Evolutionary conservation across 305 asterid genomes (phyloP), one percentile per base, ranked within the genome.

Genomic region (Solanum hybrid): DNA sequence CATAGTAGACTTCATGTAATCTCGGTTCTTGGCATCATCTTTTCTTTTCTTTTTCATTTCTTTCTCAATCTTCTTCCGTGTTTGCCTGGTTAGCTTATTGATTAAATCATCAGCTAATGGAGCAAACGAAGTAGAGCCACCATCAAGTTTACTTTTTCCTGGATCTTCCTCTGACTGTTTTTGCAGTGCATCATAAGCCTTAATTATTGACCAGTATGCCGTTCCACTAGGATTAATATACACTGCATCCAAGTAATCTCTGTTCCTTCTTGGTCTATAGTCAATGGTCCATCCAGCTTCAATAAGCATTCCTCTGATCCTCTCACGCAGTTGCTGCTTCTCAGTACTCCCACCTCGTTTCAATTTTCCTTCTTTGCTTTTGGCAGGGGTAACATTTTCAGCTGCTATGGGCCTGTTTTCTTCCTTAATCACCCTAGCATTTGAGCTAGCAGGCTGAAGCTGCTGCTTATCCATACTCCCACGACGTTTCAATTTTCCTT

Each of bases 161-260:
- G 83, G 86, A 88, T 94, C 95, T 90, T 94, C 98, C 87, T 79
- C 96, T 73, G 92, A 89, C 83, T 95, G 98, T 90, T 95, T 97
- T 70, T 95, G 97, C 90, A 97, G 92, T 15, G 99, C 98, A 72
- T 97, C 99, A 89, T 97, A 96, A 31, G 99, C 99, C 94, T 96
- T 96, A 79, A 96, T 94, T 89, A 97, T 97, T 14, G 99, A 97
- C 99, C 98, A 97, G 92, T 96, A 96, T 31, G 98, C 98, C 24
- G 99, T 96, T 93, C 98, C 99, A 89, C 87, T 90, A 20, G 98
- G 98, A 84, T 92, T 95, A 86, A 95, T 97, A 88, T 97, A 97
- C 80, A 97, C 99, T 79, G 98, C 96, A 93, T 97, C 98, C 79
- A 96, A 93, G 93, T 97, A 97, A 90, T 96, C 99, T 91, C 98